Conservation (phyloP, 176 grass and related monocot species). For the Cenchrus purpureus region DNA sequence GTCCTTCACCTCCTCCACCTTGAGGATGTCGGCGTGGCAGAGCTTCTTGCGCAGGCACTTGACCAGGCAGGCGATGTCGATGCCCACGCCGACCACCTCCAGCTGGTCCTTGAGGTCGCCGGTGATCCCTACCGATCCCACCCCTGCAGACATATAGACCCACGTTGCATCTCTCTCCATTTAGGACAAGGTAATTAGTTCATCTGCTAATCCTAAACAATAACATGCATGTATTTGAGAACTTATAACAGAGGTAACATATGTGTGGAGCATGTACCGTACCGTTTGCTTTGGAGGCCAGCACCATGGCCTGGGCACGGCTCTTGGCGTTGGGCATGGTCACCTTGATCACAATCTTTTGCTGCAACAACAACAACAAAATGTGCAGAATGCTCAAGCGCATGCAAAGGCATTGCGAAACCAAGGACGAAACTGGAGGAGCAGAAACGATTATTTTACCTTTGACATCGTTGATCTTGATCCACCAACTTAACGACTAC, state of each 20-base stretch:
- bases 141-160: conserved; percentile 8
- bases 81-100: conserved; percentile 48
- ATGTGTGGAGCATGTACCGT: too few relatives aligned
- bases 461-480: too few relatives aligned
- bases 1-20: neutral
- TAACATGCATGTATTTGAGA: too few relatives aligned
- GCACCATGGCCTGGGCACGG: neutral
- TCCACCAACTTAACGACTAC: too few relatives aligned
- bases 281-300: neutral
- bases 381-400: too few relatives aligned
- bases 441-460: too few relatives aligned
- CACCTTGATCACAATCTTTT: conserved; percentile 3
- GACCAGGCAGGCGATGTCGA: conserved; percentile 44
- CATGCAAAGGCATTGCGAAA: too few relatives aligned
- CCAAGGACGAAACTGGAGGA: too few relatives aligned
- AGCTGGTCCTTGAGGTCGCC: conserved; percentile 50
- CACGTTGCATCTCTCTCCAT: too few relatives aligned
- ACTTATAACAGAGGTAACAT: too few relatives aligned
- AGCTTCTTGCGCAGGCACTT: conserved; percentile 33
- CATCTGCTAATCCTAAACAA: too few relatives aligned
- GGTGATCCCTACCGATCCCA: conserved; percentile 40
- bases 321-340: neutral
- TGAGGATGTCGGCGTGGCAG: neutral
- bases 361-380: neutral
- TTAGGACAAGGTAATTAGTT: too few relatives aligned